Conservation (phyloP, 495 filamentous ascomycete species). For the Melanomma pulvis-pyrius region DNA sequence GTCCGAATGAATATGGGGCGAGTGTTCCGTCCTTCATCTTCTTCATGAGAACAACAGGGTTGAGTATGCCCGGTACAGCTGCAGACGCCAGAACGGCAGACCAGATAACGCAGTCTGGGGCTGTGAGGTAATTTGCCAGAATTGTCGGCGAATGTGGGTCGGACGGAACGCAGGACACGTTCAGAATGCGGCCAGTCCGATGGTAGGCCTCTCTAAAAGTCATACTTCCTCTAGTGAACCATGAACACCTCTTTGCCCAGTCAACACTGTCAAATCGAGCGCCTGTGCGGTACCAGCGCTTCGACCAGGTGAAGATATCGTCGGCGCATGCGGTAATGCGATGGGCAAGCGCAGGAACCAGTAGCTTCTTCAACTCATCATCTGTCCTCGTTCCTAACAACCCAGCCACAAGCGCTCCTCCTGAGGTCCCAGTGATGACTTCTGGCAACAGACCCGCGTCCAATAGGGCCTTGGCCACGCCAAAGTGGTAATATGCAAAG, state of each 20-base stretch:
- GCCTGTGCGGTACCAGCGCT: constrained; percentile 87
- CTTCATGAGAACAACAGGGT: constrained; percentile 96
- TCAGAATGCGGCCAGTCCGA: constrained; percentile 89
- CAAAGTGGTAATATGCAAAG: constrained; percentile 97
- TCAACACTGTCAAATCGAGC: constrained; percentile 91
- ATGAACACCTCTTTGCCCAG: constrained; percentile 83
- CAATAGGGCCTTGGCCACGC: constrained; percentile 85
- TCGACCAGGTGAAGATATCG: constrained; percentile 70
- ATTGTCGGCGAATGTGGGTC: constrained; percentile 94
- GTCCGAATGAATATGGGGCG: constrained; percentile 85
- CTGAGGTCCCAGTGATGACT: constrained; percentile 94
- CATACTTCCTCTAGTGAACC: constrained; percentile 86
- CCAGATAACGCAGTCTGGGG: constrained; percentile 97
- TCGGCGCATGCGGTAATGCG: constrained; percentile 87
- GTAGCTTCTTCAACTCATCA: constrained; percentile 79
- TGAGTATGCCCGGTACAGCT: constrained; percentile 92
- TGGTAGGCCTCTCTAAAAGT: constrained; percentile 96
- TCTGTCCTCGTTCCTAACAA: constrained; percentile 88
- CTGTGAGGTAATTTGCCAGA: constrained; percentile 89
- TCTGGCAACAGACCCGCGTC: constrained; percentile 85
- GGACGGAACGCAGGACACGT: constrained; percentile 94
- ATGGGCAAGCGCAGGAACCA: constrained; percentile 82
- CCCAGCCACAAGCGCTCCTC: constrained; percentile 88
- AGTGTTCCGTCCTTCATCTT: constrained; percentile 77
- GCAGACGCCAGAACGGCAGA: constrained; percentile 93